Evolutionary conservation across 805 yeast genomes (phyloP).

Genomic region (Zygosaccharomyces siamensis): DNA sequence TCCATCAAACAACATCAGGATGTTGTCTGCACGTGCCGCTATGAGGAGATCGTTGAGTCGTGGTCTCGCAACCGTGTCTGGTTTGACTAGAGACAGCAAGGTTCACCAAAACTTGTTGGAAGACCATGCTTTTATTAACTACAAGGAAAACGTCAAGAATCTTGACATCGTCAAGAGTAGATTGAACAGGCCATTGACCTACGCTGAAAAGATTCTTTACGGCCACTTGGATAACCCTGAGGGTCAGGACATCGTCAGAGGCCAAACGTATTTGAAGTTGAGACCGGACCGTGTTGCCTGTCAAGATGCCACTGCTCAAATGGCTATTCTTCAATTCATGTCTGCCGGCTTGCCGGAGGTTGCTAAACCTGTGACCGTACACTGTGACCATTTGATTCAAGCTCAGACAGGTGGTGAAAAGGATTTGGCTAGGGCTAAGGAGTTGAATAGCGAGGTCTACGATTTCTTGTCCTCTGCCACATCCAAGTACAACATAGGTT

Average conservation of each 20-base stretch:
- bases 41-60: constrained; percentile 29
- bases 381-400: constrained; percentile 96
- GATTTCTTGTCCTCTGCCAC: constrained; percentile 87
- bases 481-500: constrained; percentile 93
- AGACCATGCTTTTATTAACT: constrained; percentile 79
- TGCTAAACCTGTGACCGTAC: constrained; percentile 93
- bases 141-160: constrained; percentile 86
- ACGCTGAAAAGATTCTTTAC: constrained; percentile 92
- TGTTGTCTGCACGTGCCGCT: constrained; percentile 35
- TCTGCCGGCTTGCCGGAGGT: constrained; percentile 88
- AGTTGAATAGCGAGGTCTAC: constrained; percentile 88
- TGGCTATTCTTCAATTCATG: constrained; percentile 96
- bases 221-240: constrained; percentile 94
- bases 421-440: constrained; percentile 82
- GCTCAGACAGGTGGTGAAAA: constrained; percentile 87
- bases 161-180: constrained; percentile 79
- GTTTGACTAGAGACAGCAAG: constrained; percentile 59
- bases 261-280: constrained; percentile 84
- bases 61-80: constrained; percentile 40
- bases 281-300: constrained; percentile 98
- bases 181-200: constrained; percentile 82
- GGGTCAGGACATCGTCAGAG: constrained; percentile 78
- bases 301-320: constrained; percentile 99
- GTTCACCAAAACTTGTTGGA: constrained; percentile 79
- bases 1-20: constrained; percentile 9